phyloP scores from a whole-genome alignment of 805 yeast species.

The Candida andamanensis region DNA sequence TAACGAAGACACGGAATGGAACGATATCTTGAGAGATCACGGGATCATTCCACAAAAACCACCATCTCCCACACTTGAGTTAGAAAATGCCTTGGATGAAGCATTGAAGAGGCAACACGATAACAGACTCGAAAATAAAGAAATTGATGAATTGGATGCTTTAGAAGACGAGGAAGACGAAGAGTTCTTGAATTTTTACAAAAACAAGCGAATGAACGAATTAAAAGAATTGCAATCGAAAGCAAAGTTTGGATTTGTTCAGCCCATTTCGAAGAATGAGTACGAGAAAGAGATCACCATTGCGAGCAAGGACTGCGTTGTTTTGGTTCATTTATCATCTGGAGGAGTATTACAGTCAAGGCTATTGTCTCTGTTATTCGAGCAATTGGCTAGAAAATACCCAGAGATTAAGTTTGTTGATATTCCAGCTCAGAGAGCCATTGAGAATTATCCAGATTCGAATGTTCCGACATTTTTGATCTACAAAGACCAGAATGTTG shows the following conservation, averaged over 20 bases:
- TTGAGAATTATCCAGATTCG: slow-evolving; percentile 84
- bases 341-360: slow-evolving; percentile 70
- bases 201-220: slow-evolving; percentile 73
- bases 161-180: slow-evolving; percentile 92
- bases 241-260: slow-evolving; percentile 68
- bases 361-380: slow-evolving; percentile 55
- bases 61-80: slow-evolving; percentile 78
- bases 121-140: slow-evolving; percentile 71
- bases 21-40: slow-evolving; percentile 83
- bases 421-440: slow-evolving; percentile 85
- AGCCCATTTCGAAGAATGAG: slow-evolving; percentile 80
- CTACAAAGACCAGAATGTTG: slow-evolving; percentile 72
- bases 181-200: slow-evolving; percentile 75
- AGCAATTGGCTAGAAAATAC: slow-evolving; percentile 57
- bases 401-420: slow-evolving; percentile 87
- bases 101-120: slow-evolving; percentile 77
- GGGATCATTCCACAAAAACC: slow-evolving; percentile 92
- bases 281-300: slow-evolving; percentile 81
- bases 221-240: slow-evolving; percentile 54
- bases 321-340: slow-evolving; percentile 72
- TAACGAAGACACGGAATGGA: slow-evolving; percentile 97
- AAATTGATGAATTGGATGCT: slow-evolving; percentile 77
- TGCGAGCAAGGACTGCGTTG: slow-evolving; percentile 63
- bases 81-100: slow-evolving; percentile 84
- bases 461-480: slow-evolving; percentile 90